Evolutionary conservation across 805 yeast species (phyloP).

Genomic region (Kodamaea leandrae): DNA sequence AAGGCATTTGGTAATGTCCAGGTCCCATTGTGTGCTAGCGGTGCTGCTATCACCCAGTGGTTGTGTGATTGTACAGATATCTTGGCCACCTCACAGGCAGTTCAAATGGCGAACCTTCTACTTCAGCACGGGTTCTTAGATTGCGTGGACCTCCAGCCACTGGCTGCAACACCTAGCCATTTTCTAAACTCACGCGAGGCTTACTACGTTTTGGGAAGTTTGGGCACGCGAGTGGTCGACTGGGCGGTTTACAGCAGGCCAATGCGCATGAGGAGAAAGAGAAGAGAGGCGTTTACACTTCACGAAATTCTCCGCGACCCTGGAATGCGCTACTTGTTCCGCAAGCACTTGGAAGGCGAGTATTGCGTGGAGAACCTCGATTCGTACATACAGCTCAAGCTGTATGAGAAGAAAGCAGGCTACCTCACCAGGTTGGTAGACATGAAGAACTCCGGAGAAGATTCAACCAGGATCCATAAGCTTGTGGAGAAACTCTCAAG

Average conservation of each 20-base stretch:
- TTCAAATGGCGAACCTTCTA: constrained; percentile 50
- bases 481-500: constrained; percentile 35
- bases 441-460: constrained; percentile 28
- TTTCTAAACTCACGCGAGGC: constrained; percentile 36
- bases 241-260: constrained; percentile 24
- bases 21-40: constrained; percentile 56
- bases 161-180: constrained; percentile 25
- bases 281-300: constrained; percentile 14
- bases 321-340: constrained; percentile 66
- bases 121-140: constrained; percentile 45
- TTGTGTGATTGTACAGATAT: constrained; percentile 84
- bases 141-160: constrained; percentile 39
- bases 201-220: constrained; percentile 41
- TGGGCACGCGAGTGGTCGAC: constrained; percentile 39
- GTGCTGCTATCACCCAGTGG: constrained; percentile 85
- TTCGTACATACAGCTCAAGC: constrained; percentile 59
- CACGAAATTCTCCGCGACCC: constrained; percentile 63
- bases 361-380: constrained; percentile 76
- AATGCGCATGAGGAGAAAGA: not conserved
- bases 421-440: constrained; percentile 38
- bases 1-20: constrained; percentile 29
- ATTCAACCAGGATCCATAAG: not conserved
- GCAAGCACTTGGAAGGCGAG: constrained; percentile 60
- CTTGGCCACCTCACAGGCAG: constrained; percentile 50
- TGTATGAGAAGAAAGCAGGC: constrained; percentile 47